Conservation (phyloP, 2,329 filamentous ascomycete genomes). For the Sporothrix pseudoabietina region DNA sequence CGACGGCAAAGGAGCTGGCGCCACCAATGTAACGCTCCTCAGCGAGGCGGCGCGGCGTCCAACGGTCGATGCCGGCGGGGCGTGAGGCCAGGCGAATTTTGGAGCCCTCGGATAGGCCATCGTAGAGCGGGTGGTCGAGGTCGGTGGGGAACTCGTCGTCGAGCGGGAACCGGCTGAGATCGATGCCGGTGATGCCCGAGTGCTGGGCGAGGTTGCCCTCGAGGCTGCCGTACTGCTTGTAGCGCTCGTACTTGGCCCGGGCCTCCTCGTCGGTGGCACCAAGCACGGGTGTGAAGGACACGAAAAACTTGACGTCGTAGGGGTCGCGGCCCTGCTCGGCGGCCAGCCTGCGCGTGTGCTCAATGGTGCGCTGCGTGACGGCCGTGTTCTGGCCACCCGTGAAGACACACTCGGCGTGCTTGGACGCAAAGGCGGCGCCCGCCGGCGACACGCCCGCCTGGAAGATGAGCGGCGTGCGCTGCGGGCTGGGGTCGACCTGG, state of each 20-base stretch:
- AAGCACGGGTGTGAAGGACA: constrained; percentile 33
- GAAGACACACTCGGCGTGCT: constrained; percentile 36
- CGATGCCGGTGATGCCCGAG: constrained; percentile 36
- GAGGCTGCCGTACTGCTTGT: constrained; percentile 32
- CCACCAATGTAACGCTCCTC: constrained; percentile 30
- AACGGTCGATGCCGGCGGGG: constrained; percentile 26
- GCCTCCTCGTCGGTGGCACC: constrained; percentile 35
- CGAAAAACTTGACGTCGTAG: constrained; percentile 34
- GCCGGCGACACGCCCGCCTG: constrained; percentile 35
- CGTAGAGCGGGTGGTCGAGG: constrained; percentile 25
- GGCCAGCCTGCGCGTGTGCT: constrained; percentile 28
- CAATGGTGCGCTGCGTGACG: constrained; percentile 27
- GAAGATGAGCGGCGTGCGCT: constrained; percentile 38
- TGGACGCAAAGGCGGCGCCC: constrained; percentile 33
- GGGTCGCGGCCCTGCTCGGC: constrained; percentile 34
- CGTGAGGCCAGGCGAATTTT: constrained; percentile 25
- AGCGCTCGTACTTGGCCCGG: constrained; percentile 33
- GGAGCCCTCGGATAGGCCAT: constrained; percentile 24
- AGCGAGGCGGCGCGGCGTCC: constrained; percentile 31
- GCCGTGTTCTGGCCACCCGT: constrained; percentile 32
- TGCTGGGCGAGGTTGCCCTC: constrained; percentile 36
- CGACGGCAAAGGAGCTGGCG: constrained; percentile 49
- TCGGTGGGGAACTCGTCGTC: constrained; percentile 34
- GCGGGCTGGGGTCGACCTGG: constrained; percentile 27
- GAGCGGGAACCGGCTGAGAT: constrained; percentile 35